A percentile compares a stretch with the other conserved stretches of the same genome.
These are phyloP conservation scores for Acacia acuminata DNA, from an alignment of 306 rosid genomes.

Conservation along the genomic window DNA sequence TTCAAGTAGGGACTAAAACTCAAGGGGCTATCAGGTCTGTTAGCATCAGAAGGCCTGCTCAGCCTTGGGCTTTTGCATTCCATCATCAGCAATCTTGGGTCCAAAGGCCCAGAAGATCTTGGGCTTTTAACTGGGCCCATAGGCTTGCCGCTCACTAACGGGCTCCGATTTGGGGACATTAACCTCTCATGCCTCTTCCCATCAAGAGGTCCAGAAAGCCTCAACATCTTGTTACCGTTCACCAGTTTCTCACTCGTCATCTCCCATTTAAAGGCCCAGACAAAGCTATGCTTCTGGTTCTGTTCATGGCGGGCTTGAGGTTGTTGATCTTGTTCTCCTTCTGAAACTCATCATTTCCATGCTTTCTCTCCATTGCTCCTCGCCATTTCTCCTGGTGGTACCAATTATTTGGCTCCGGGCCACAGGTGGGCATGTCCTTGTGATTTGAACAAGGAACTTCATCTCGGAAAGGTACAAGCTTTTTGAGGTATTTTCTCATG, in stretches of 20 bases:
- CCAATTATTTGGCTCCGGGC: slow-evolving; percentile 14
- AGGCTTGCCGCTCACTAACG: slow-evolving; percentile 26
- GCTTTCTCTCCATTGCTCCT: slow-evolving; percentile 46
- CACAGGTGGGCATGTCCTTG: not conserved
- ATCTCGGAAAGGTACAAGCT: slow-evolving; percentile 33
- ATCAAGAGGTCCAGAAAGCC: slow-evolving; percentile 81
- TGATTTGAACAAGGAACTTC: not conserved
- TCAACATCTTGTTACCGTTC: slow-evolving; percentile 20
- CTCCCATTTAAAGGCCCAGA: slow-evolving; percentile 85
- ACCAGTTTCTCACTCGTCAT: slow-evolving; percentile 25
- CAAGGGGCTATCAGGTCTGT: slow-evolving; percentile 44
- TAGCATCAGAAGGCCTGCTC: slow-evolving; percentile 28
- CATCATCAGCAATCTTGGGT: slow-evolving; percentile 35
- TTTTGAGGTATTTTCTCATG: slow-evolving; percentile 54
- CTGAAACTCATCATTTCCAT: slow-evolving; percentile 24
- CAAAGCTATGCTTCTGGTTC: slow-evolving; percentile 45
- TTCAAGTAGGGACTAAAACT: slow-evolving; percentile 38
- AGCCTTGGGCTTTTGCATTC: slow-evolving; percentile 4
- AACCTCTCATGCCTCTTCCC: slow-evolving; percentile 47
- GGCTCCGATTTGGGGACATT: slow-evolving; percentile 44
- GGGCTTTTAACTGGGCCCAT: slow-evolving; percentile 45
- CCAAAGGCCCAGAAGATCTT: slow-evolving; percentile 37
- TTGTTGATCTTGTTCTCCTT: slow-evolving; percentile 28
- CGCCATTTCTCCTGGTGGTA: slow-evolving; percentile 52
- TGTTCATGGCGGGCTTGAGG: slow-evolving; percentile 20